These are phyloP conservation scores for Aspergillus baeticus DNA, from an alignment of 495 filamentous ascomycete genomes.

Conservation along the genomic window DNA sequence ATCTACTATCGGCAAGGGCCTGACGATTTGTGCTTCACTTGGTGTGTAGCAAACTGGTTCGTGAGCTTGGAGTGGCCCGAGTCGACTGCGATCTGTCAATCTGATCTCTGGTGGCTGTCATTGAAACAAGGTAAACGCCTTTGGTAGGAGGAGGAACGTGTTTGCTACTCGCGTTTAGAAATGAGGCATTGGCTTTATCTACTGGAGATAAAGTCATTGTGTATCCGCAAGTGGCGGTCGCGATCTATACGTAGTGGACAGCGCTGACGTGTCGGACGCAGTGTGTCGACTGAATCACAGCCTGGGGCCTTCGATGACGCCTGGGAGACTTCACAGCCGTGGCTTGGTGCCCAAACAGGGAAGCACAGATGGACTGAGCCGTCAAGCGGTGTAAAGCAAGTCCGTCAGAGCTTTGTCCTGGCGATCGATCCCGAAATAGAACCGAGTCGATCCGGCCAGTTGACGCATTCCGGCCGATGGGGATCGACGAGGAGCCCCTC, in stretches of 20 bases:
- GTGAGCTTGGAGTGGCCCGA: too few species aligned
- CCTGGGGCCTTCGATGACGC: not conserved
- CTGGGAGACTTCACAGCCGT: not conserved
- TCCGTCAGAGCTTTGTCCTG: not conserved
- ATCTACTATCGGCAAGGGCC: too few species aligned
- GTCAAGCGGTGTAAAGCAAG: not conserved
- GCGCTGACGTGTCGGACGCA: constrained; percentile 9
- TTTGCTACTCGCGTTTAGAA: too few species aligned
- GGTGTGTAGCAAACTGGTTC: too few species aligned
- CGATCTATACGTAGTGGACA: not conserved
- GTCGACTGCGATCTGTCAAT: too few species aligned
- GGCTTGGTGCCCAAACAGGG: not conserved
- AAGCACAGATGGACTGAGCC: too few species aligned
- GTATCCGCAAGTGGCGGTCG: not conserved
- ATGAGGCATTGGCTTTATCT: too few species aligned
- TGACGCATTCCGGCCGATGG: not conserved
- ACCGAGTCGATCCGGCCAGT: not conserved
- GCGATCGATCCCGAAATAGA: not conserved
- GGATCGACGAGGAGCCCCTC: not conserved
- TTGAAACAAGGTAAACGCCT: too few species aligned
- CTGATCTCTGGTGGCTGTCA: too few species aligned
- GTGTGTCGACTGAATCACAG: not conserved
- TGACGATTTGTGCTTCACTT: too few species aligned
- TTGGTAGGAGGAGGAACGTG: too few species aligned
- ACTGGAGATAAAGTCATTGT: not conserved